Evolutionary conservation across 805 yeast genomes (phyloP).

Genomic region (Kregervanrija delftensis): DNA sequence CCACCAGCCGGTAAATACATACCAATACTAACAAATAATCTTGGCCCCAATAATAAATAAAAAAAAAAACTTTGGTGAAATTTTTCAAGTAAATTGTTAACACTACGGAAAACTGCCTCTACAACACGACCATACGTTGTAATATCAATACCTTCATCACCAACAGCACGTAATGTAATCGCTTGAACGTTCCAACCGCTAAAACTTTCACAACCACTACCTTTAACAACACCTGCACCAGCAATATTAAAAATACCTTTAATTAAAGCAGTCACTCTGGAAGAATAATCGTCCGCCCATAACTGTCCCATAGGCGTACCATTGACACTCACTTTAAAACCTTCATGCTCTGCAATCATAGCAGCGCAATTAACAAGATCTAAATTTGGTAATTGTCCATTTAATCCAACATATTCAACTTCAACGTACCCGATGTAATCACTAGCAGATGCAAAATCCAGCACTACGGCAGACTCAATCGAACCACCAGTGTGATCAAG

Average conservation of each 20-base stretch:
- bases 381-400: conserved; percentile 93
- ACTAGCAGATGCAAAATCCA: conserved; percentile 59
- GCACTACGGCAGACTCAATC: conserved; percentile 80
- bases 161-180: conserved; percentile 63
- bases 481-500: conserved; percentile 89
- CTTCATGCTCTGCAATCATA: conserved; percentile 69
- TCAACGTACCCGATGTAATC: conserved; percentile 75
- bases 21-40: conserved; percentile 83
- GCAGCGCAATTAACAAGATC: conserved; percentile 82
- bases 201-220: conserved; percentile 80
- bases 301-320: conserved; percentile 42
- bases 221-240: conserved; percentile 51
- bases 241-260: conserved; percentile 66
- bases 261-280: conserved; percentile 52
- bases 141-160: conserved; percentile 55
- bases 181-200: conserved; percentile 97
- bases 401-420: conserved; percentile 76
- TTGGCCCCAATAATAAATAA: conserved; percentile 74
- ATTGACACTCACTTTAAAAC: conserved; percentile 62
- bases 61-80: conserved; percentile 97
- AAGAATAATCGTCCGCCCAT: conserved; percentile 39
- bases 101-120: conserved; percentile 81
- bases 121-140: conserved; percentile 88
- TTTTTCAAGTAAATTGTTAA: conserved; percentile 87
- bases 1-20: conserved; percentile 87